phyloP scores from a whole-genome alignment of 352 stramenopile genomes.

The Peronospora destructor region DNA sequence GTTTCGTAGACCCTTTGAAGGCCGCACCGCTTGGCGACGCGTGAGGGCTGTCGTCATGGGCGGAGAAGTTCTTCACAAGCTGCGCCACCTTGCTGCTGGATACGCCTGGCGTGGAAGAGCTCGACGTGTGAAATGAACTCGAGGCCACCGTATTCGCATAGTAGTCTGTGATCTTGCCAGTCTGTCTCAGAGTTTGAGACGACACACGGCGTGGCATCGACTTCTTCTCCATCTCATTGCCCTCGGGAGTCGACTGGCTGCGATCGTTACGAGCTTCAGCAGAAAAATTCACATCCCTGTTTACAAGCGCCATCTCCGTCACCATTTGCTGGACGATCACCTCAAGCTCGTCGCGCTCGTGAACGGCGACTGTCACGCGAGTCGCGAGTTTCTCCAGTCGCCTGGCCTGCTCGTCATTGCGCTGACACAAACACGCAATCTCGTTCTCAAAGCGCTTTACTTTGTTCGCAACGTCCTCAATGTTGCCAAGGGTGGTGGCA shows the following conservation, averaged over 20 bases:
- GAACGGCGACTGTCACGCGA: slow-evolving; percentile 35
- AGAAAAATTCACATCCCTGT: slow-evolving; percentile 18
- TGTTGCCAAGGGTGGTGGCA: background rate
- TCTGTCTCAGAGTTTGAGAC: slow-evolving; percentile 7
- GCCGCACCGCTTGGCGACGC: background rate
- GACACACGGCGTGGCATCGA: slow-evolving; percentile 1
- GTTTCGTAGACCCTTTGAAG: slow-evolving; percentile 30
- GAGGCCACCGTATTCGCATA: slow-evolving; percentile 42
- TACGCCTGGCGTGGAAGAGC: slow-evolving; percentile 8
- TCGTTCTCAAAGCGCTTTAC: slow-evolving; percentile 49
- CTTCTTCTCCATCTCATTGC: slow-evolving; percentile 26
- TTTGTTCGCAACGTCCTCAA: slow-evolving; percentile 35
- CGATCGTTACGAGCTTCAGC: slow-evolving; percentile 8
- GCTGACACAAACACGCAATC: slow-evolving; percentile 35
- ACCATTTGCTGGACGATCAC: slow-evolving; percentile 54
- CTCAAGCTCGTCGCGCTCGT: slow-evolving; percentile 56
- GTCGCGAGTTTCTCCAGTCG: slow-evolving; percentile 45
- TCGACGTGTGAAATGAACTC: slow-evolving; percentile 13
- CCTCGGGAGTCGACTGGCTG: slow-evolving; percentile 20
- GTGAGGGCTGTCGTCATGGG: slow-evolving; percentile 13
- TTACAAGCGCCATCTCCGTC: slow-evolving; percentile 42
- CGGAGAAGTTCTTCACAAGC: slow-evolving; percentile 70
- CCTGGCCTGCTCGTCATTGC: slow-evolving; percentile 52
- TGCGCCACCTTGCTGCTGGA: slow-evolving; percentile 49
- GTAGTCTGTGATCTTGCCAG: slow-evolving; percentile 37